Base-by-base conservation (phyloP, 2,329 filamentous ascomycete genomes). In the Thielaviopsis punctulata region DNA sequence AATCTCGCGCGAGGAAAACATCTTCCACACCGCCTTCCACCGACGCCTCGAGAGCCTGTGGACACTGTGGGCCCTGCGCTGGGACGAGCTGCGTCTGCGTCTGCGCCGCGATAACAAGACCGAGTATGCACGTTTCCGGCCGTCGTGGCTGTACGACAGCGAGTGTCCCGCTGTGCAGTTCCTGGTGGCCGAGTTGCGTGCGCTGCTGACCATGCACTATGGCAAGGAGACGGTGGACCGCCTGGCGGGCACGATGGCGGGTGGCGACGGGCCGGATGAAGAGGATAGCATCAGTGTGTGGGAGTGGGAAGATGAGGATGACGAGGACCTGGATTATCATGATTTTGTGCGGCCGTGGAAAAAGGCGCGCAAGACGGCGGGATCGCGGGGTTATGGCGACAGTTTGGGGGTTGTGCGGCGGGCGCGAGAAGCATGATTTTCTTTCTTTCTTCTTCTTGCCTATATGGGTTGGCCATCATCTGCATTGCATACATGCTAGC, bases 341-440 rank as follows among this genome's bases (percentile, higher is more conserved):
- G 53, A 55, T 39, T 55, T 55, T 50, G 53, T 55, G 30, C 47
- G 53, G 9, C 53, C 53, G 22, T 55, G 53, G 53, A 55, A 55
- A 27, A 55, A 55, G 47, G 53, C 48, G 10, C 47, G 53, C 22
- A 52, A 50, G 50, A 18, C 43, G n/a, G 22, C 27, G 4, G 33
- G 39, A 15, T 24, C 25, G 25, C 25, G 10, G 10, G 25, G 10
- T 27, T 27, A 6, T 27, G 25, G 25, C 23, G 12, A n/a, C 5
- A 30, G 30, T 51, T 45, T 51, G 36, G 21, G 22, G n/a, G 15
- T 45, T 5, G 3, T 9, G 19, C 10, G 22, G 51, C 22, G n/a
- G 25, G 25, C 25, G 25, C 25, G 25, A 27, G 25, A 5, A 27
- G 25, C 25, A 27, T 23, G 39, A 45, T 19, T 36, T 52, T 22